These are phyloP conservation scores for Zangia roseola DNA, from an alignment of 768 basidiomycete species.

Conservation along the genomic window DNA sequence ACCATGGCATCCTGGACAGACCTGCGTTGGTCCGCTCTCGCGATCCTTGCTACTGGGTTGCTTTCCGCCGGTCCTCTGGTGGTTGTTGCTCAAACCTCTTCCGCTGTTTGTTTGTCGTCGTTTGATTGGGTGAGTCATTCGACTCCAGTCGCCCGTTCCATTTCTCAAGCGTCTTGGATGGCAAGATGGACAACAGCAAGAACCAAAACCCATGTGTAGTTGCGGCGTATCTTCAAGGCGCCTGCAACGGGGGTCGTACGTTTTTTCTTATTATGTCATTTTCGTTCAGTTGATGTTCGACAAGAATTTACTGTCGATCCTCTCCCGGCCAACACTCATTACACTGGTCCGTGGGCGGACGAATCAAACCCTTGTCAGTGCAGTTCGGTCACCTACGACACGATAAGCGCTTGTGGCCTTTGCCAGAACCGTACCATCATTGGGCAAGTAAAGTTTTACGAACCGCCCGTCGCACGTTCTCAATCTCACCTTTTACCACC, in stretches of 20 bases:
- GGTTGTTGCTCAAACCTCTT: slow-evolving; percentile 23
- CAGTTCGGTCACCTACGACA: slow-evolving; percentile 53
- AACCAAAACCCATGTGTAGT: slow-evolving; percentile 48
- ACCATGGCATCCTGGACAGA: slow-evolving; percentile 8
- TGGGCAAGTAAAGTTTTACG: slow-evolving; percentile 21
- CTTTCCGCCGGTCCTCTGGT: slow-evolving; percentile 16
- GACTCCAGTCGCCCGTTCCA: not conserved
- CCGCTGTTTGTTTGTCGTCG: slow-evolving; percentile 18
- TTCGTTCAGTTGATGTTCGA: slow-evolving; percentile 3
- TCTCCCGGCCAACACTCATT: slow-evolving; percentile 34
- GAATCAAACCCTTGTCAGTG: slow-evolving; percentile 45
- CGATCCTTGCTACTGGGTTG: slow-evolving; percentile 15
- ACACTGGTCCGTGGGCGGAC: slow-evolving; percentile 34
- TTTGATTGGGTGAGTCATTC: slow-evolving; percentile 28
- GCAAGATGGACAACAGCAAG: slow-evolving; percentile 41
- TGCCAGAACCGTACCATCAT: slow-evolving; percentile 49
- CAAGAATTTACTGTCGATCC: slow-evolving; percentile 39
- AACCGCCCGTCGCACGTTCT: not conserved
- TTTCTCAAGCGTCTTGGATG: not conserved
- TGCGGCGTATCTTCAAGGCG: slow-evolving; percentile 41
- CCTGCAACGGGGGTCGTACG: slow-evolving; percentile 44
- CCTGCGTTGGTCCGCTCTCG: slow-evolving; percentile 14
- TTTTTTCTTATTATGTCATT: slow-evolving; percentile 4
- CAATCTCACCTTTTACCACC: slow-evolving; percentile 6
- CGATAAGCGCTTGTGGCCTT: slow-evolving; percentile 55